Evolutionary conservation across 768 basidiomycete genomes (phyloP).

Genomic region (Rhizopogon sp.): DNA sequence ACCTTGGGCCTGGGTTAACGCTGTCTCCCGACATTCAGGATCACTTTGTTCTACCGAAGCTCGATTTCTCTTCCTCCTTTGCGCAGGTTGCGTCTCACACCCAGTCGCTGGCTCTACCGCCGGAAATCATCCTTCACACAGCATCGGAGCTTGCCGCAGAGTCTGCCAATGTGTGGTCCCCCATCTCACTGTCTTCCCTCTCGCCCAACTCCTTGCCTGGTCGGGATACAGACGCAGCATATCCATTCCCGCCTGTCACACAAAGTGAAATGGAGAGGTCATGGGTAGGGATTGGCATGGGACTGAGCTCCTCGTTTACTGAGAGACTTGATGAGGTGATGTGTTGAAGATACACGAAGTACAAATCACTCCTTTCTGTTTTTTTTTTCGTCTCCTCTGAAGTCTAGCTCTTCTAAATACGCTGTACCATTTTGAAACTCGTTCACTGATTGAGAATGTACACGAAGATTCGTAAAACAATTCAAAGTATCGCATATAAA

Average conservation of each 20-base stretch:
- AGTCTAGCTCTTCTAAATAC: neutral
- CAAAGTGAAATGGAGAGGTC: slow-evolving; percentile 3
- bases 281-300: slow-evolving; percentile 15
- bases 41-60: slow-evolving; percentile 72
- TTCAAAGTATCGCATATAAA: neutral
- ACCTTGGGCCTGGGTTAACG: slow-evolving; percentile 9
- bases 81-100: slow-evolving; percentile 2
- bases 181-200: neutral
- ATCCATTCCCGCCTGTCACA: neutral
- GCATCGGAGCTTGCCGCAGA: slow-evolving; percentile 18
- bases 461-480: neutral
- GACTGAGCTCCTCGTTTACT: slow-evolving; percentile 14
- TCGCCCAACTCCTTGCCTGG: neutral
- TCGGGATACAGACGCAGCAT: neutral
- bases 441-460: neutral
- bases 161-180: neutral
- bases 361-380: neutral
- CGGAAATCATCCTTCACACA: slow-evolving; percentile 17
- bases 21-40: slow-evolving; percentile 44
- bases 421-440: neutral
- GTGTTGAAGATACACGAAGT: neutral
- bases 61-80: slow-evolving; percentile 63
- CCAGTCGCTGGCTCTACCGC: neutral
- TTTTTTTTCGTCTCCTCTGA: neutral
- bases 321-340: neutral